phyloP scores from a whole-genome alignment of 2,329 filamentous ascomycete species.

The Ceratocystis cacaofunesta region DNA sequence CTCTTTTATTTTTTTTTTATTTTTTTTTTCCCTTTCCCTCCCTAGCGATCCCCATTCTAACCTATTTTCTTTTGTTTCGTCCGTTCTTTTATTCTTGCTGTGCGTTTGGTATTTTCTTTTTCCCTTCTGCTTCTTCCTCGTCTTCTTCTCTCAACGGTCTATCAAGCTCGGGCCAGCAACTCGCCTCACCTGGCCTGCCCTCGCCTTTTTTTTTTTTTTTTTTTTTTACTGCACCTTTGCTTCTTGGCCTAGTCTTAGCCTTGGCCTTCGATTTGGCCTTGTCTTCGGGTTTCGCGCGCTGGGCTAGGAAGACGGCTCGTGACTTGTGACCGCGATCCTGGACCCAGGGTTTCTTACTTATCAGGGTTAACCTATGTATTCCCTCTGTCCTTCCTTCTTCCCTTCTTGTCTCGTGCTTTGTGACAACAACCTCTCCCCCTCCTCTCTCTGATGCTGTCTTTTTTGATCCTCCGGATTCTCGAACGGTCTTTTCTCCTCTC shows the following conservation, averaged over 20 bases:
- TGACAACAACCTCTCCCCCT: not conserved
- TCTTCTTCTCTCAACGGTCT: not conserved
- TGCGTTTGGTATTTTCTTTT: not conserved
- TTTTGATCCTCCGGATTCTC: slow-evolving; percentile 12
- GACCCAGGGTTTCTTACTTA: not conserved
- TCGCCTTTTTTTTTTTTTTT: no score
- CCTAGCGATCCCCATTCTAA: not conserved
- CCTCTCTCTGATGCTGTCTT: slow-evolving; percentile 3
- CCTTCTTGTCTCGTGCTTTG: not conserved
- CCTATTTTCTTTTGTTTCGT: not conserved
- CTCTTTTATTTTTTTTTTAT: not conserved
- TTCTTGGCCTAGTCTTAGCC: no score
- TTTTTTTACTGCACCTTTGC: no score
- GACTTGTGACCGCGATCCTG: not conserved
- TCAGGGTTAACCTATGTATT: not conserved
- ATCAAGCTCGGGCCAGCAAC: not conserved
- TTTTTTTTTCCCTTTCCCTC: not conserved
- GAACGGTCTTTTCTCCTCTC: slow-evolving; percentile 13
- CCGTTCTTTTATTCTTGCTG: not conserved
- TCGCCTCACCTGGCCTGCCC: no score
- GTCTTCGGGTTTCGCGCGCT: not conserved
- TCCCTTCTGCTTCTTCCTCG: not conserved
- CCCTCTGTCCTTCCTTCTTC: not conserved
- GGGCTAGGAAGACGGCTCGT: no score
- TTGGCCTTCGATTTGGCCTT: not conserved